Percentiles rank a stretch among this genome's conserved stretches.
phyloP scores from a whole-genome alignment of 2,329 filamentous ascomycete species.

The Calonectria hawksworthii region DNA sequence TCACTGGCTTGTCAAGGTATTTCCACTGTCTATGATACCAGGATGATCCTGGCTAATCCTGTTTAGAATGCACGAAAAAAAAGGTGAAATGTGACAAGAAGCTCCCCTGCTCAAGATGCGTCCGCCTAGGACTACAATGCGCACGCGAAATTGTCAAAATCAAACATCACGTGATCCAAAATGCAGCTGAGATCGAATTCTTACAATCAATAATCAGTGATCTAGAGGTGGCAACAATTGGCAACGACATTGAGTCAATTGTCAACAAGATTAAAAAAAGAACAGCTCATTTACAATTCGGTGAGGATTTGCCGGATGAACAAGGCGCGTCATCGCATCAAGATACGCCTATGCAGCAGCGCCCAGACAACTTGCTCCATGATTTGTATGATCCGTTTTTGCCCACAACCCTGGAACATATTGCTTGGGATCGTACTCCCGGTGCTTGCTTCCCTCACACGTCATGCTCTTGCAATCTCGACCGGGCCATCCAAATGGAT shows the following conservation, averaged over 20 bases:
- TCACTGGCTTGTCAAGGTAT: constrained; percentile 11
- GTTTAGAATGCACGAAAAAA: constrained; percentile 9
- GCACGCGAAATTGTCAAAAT: constrained; percentile 7
- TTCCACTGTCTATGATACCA: background rate
- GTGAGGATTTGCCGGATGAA: background rate
- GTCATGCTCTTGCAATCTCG: background rate
- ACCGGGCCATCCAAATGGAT: background rate
- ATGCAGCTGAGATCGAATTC: constrained; percentile 3
- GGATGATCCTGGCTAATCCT: background rate
- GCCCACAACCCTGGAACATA: constrained; percentile 2
- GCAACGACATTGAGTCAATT: background rate
- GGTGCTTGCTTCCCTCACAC: constrained; percentile 16
- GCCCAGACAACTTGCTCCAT: background rate
- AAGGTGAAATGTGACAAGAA: constrained; percentile 19
- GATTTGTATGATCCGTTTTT: background rate
- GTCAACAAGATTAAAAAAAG: background rate
- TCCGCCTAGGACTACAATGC: background rate
- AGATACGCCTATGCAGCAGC: background rate
- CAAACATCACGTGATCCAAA: background rate
- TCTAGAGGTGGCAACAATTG: background rate
- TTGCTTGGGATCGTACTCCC: constrained; percentile 23
- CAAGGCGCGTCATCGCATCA: background rate
- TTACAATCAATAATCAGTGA: background rate
- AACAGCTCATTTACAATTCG: background rate
- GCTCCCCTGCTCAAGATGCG: constrained; percentile 10